Conservation (phyloP, 306 rosid genomes). For the Vigna unguiculata region DNA sequence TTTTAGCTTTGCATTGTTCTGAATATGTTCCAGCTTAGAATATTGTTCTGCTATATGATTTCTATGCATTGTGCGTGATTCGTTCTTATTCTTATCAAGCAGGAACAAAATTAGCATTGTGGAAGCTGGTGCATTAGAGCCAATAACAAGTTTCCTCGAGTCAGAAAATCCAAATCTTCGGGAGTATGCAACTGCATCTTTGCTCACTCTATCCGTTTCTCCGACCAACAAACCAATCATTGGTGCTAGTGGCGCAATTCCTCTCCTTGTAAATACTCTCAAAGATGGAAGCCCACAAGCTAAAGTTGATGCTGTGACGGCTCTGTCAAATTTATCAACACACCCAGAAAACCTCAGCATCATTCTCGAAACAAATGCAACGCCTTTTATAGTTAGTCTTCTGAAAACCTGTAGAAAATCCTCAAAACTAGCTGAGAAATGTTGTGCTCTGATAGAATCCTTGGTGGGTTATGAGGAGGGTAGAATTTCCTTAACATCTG, state of each 20-base stretch:
- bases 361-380: slow-evolving; percentile 67
- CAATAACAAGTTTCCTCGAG: slow-evolving; percentile 69
- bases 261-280: slow-evolving; percentile 76
- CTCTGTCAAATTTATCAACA: slow-evolving; percentile 87
- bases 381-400: slow-evolving; percentile 60
- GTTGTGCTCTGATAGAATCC: slow-evolving; percentile 79
- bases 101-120: slow-evolving; percentile 90
- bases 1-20: neutral
- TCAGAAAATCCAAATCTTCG: slow-evolving; percentile 67
- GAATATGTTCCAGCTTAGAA: neutral
- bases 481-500: slow-evolving; percentile 68
- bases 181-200: slow-evolving; percentile 81
- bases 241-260: slow-evolving; percentile 70
- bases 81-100: slow-evolving; percentile 29
- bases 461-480: slow-evolving; percentile 68
- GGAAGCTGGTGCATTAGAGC: slow-evolving; percentile 88
- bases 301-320: slow-evolving; percentile 78
- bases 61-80: no score
- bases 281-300: slow-evolving; percentile 79
- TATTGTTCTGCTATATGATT: no score
- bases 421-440: slow-evolving; percentile 84
- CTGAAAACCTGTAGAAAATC: slow-evolving; percentile 78
- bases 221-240: slow-evolving; percentile 77
- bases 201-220: slow-evolving; percentile 88
- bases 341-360: slow-evolving; percentile 55